Percentiles rank a stretch among this genome's conserved stretches.
phyloP scores from a whole-genome alignment of 2,329 filamentous ascomycete species.

The Claviceps capensis region DNA sequence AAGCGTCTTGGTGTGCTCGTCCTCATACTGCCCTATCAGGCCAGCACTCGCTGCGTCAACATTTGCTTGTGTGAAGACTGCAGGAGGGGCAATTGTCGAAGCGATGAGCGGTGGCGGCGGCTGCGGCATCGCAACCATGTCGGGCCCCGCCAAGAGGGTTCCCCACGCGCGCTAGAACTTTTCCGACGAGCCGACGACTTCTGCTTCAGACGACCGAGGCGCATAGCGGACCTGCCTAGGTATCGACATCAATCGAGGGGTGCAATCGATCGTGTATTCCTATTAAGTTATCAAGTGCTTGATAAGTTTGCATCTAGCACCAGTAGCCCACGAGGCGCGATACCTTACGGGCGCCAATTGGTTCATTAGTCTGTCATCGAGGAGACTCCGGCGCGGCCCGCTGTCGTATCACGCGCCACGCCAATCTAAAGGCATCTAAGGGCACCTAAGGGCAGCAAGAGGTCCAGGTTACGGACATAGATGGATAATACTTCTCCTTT shows the following conservation, averaged over 20 bases:
- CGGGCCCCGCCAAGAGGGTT: background rate
- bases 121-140: no score
- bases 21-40: no score
- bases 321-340: background rate
- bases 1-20: no score
- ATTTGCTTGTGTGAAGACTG: no score
- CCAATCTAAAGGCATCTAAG: background rate
- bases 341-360: background rate
- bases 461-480: background rate
- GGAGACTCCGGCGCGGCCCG: background rate
- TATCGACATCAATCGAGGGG: background rate
- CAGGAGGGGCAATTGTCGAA: no score
- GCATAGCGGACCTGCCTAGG: background rate
- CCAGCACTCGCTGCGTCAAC: no score
- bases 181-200: background rate
- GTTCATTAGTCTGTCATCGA: background rate
- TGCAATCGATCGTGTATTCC: background rate
- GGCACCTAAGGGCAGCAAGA: background rate
- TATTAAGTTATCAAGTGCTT: no score
- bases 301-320: no score
- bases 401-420: background rate
- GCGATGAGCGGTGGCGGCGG: background rate
- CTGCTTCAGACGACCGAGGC: background rate
- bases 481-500: background rate
- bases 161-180: background rate